Conservation (phyloP, 345 rosid species). For the Corymbia maculata region DNA sequence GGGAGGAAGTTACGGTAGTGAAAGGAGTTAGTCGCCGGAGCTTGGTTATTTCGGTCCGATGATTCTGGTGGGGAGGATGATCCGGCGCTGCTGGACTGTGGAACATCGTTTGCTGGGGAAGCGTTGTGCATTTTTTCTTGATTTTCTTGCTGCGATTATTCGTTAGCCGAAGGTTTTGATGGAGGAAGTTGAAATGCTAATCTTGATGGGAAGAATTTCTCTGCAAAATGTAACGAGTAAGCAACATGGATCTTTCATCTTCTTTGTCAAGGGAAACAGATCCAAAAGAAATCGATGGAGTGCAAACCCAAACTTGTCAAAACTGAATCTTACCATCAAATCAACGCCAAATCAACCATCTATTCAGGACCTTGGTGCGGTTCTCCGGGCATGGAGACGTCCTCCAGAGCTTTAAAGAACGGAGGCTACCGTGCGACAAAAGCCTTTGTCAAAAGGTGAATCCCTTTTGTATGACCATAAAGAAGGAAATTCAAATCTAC, state of each 20-base stretch:
- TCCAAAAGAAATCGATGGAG: background rate
- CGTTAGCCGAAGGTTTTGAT: background rate
- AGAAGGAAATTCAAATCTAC: background rate
- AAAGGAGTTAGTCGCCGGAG: background rate
- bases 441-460: no score
- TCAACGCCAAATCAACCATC: no score
- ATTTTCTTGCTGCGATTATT: background rate
- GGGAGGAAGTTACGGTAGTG: background rate
- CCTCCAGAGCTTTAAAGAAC: background rate
- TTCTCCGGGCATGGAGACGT: no score
- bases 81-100: background rate
- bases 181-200: background rate
- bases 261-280: background rate
- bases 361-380: no score
- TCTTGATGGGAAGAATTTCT: background rate
- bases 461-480: background rate
- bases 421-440: background rate
- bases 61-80: background rate
- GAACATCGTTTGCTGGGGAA: background rate
- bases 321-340: no score
- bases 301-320: background rate
- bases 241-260: background rate
- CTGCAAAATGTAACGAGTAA: background rate
- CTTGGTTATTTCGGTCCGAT: background rate
- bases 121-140: background rate